A percentile compares a stretch with the other conserved stretches of the same genome.
These are phyloP conservation scores for Pelargonium fulgidum DNA, from an alignment of 441 rosid species.

Conservation along the genomic window DNA sequence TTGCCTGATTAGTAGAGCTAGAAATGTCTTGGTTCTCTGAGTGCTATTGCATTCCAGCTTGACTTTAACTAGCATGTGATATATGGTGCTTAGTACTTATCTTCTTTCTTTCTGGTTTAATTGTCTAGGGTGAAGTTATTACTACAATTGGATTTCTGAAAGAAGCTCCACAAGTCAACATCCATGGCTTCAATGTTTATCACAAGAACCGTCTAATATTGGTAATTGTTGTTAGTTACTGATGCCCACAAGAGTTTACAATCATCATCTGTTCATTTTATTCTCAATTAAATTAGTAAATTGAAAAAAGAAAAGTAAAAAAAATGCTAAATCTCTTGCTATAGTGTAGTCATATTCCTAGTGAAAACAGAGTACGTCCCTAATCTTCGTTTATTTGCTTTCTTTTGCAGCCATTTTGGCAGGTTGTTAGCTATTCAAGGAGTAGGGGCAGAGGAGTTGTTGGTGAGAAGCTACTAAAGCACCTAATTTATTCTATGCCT, in stretches of 20 bases:
- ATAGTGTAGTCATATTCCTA: too few species aligned
- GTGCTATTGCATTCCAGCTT: too few species aligned
- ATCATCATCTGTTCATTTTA: background rate
- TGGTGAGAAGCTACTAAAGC: slow-evolving; percentile 50
- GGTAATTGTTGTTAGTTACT: slow-evolving; percentile 33
- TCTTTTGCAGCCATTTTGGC: slow-evolving; percentile 81
- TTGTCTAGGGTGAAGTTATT: slow-evolving; percentile 56
- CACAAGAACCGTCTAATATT: slow-evolving; percentile 87
- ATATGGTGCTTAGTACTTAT: slow-evolving; percentile 9
- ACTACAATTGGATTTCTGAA: slow-evolving; percentile 91
- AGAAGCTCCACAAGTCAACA: slow-evolving; percentile 68
- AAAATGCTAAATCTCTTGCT: background rate
- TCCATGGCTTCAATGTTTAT: slow-evolving; percentile 83
- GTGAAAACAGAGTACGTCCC: background rate
- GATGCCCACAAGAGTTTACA: background rate
- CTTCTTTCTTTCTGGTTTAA: slow-evolving; percentile 14
- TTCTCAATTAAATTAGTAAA: background rate
- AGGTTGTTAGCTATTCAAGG: slow-evolving; percentile 43
- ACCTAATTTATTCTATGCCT: slow-evolving; percentile 10
- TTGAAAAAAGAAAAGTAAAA: background rate
- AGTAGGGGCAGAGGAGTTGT: slow-evolving; percentile 86
- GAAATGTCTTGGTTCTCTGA: too few species aligned
- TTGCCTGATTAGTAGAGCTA: too few species aligned
- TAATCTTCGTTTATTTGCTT: slow-evolving; percentile 14
- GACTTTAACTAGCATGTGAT: background rate